Percentiles rank a stretch among this genome's conserved stretches.
phyloP scores from a whole-genome alignment of 2,329 filamentous ascomycete genomes.

The Neofusicoccum cordaticola region DNA sequence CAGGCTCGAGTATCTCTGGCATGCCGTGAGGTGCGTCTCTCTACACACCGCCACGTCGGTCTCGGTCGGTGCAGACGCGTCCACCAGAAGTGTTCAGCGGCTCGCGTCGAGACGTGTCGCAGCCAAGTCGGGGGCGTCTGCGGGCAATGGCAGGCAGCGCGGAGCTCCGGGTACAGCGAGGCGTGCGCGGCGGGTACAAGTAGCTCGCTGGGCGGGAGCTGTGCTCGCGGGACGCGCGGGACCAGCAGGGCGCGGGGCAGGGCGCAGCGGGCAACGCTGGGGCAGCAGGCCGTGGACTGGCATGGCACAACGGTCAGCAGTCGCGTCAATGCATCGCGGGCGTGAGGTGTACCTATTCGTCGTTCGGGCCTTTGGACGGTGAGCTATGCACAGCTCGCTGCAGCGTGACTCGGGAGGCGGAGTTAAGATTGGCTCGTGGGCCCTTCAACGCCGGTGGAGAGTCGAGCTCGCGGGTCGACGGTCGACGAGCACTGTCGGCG shows the following conservation, averaged over 20 bases:
- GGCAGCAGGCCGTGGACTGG: not conserved
- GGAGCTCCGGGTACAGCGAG: slow-evolving; percentile 1
- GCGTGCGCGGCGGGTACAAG: not conserved
- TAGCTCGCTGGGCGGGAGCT: not conserved
- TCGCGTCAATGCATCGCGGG: slow-evolving; percentile 11
- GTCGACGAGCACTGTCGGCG: not conserved
- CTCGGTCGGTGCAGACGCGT: not conserved
- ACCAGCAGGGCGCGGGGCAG: slow-evolving; percentile 5
- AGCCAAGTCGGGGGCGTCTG: not conserved
- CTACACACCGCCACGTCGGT: slow-evolving; percentile 8
- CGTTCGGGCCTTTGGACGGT: not conserved
- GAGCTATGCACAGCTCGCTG: slow-evolving; percentile 13
- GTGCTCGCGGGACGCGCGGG: slow-evolving; percentile 1
- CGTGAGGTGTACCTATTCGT: slow-evolving; percentile 5
- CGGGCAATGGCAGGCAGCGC: not conserved
- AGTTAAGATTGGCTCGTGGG: slow-evolving; percentile 12
- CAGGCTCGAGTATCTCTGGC: not conserved
- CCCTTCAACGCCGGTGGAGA: not conserved
- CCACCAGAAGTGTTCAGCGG: not conserved
- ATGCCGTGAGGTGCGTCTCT: slow-evolving; percentile 5
- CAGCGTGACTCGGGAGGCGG: slow-evolving; percentile 15
- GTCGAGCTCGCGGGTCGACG: not conserved
- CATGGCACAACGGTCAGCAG: slow-evolving; percentile 3
- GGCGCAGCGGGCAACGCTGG: not conserved
- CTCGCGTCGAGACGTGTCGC: not conserved